Evolutionary conservation across 305 asterid genomes (phyloP).

Genomic region (Fraxinus sp.): DNA sequence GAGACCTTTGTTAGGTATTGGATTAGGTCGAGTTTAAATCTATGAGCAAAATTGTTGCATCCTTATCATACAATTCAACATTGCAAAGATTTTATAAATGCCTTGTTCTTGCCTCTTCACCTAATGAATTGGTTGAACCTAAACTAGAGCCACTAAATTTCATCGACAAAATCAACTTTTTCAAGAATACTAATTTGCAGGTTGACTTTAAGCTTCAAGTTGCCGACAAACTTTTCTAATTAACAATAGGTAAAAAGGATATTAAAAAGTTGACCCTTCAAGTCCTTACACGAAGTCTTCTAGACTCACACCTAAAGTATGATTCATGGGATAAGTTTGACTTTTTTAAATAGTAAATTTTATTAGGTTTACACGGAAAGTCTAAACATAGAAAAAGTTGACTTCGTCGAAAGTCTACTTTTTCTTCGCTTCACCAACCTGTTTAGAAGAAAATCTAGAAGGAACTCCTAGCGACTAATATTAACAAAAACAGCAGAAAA

Average conservation of each 20-base stretch:
- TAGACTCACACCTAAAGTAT: background rate
- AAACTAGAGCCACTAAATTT: background rate
- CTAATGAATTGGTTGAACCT: background rate
- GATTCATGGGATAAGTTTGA: background rate
- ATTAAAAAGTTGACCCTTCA: background rate
- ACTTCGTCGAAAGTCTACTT: background rate
- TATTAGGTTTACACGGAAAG: background rate
- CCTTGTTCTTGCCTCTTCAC: background rate
- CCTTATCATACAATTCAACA: background rate
- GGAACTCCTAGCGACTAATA: background rate
- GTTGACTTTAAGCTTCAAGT: background rate
- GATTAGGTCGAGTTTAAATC: background rate
- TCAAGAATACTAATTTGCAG: background rate
- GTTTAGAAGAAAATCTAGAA: background rate
- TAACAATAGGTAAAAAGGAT: background rate
- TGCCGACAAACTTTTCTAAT: background rate
- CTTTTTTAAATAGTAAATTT: background rate
- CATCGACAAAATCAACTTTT: background rate
- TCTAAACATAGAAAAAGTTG: background rate
- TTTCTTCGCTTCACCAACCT: background rate
- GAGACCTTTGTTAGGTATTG: background rate
- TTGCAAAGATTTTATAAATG: background rate
- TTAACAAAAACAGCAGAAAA: background rate
- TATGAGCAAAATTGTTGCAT: background rate
- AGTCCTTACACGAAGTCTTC: background rate